Evolutionary conservation across 2,329 filamentous ascomycete genomes (phyloP), one percentile per base, ranked within the genome.

Genomic region (Verticillium zaregamsianum): DNA sequence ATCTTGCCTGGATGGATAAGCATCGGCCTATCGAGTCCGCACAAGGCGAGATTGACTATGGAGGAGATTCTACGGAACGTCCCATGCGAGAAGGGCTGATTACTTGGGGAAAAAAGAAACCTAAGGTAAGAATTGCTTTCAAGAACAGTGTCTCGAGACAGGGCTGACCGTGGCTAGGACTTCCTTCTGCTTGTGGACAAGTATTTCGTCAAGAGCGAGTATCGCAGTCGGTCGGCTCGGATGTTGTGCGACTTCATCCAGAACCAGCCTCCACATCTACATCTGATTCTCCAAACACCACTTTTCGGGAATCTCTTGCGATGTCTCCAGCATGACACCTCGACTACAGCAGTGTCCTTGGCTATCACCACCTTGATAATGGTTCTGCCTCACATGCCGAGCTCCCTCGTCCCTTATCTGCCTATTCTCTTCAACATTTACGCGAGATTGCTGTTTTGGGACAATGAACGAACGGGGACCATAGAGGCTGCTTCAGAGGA

Each of bases 341-440:
- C 90, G 0, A 91, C 90, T 0, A 88, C 89, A 0, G 86, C 90
- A 3, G 82, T 94, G n/a, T 90, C 90, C 1, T 78, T 92, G 54
- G 90, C 90, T 1, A 77, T 95, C 59, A 90, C 90, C 5, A 85
- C 87, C 8, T 75, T 95, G 62, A 89, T 91, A 66, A 95, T 95
- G 91, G 86, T 94, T 32, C 74, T 95, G 58, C 91, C 91, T 2
- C 90, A 93, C 70, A 91, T 94, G 73, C 91, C 91, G 1, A 88
- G 85, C 67, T 88, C 89, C 2, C 76, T 93, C 15, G 86, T 87
- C 2, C 82, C 85, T 1, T 84, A 89, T 69, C 80, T 95, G 6
- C 88, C 90, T 33, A 85, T 86, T 23, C 78, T 95, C 20, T 95
- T 94, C 80, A 89, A 93, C 64, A 88, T 95, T 59, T 95, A 95